Evolutionary conservation across 2,329 filamentous ascomycete species (phyloP).

Genomic region (Aureobasidium melanogenum): DNA sequence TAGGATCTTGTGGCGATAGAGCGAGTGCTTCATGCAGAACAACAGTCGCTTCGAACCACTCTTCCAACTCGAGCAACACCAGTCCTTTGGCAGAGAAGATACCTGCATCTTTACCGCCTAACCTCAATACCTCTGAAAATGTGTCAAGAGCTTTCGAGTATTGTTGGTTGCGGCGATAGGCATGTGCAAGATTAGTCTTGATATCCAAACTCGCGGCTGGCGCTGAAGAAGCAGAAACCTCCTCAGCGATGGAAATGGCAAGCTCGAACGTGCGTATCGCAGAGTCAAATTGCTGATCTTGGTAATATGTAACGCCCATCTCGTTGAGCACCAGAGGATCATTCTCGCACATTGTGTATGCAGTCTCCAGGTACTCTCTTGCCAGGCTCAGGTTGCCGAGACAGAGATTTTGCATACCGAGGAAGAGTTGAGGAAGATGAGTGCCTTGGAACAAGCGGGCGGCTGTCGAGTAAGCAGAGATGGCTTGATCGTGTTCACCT

Average conservation of each 20-base stretch:
- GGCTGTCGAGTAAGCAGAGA: slow-evolving; percentile 93
- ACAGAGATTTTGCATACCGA: slow-evolving; percentile 97
- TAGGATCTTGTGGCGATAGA: slow-evolving; percentile 68
- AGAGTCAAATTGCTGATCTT: slow-evolving; percentile 69
- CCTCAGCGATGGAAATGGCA: slow-evolving; percentile 66
- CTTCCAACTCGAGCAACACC: slow-evolving; percentile 68
- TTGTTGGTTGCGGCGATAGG: slow-evolving; percentile 63
- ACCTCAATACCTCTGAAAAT: slow-evolving; percentile 79
- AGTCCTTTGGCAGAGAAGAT: slow-evolving; percentile 79
- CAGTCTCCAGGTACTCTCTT: slow-evolving; percentile 87
- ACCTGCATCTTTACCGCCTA: slow-evolving; percentile 64
- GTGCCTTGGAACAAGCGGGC: slow-evolving; percentile 93
- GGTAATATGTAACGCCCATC: slow-evolving; percentile 91
- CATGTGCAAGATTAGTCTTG: slow-evolving; percentile 81
- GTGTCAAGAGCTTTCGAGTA: slow-evolving; percentile 65
- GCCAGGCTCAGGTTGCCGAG: slow-evolving; percentile 91
- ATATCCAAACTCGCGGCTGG: slow-evolving; percentile 68
- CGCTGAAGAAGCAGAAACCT: slow-evolving; percentile 64
- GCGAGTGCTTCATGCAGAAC: slow-evolving; percentile 79
- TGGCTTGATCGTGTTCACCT: slow-evolving; percentile 95
- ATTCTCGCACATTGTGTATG: slow-evolving; percentile 70
- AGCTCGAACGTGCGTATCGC: slow-evolving; percentile 70
- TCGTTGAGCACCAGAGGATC: slow-evolving; percentile 92
- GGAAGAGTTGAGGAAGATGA: slow-evolving; percentile 86
- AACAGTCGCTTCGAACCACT: slow-evolving; percentile 67